Evolutionary conservation across 768 basidiomycete species (phyloP), one percentile per base, ranked within the genome.

Genomic region (Hericium rajendrae): DNA sequence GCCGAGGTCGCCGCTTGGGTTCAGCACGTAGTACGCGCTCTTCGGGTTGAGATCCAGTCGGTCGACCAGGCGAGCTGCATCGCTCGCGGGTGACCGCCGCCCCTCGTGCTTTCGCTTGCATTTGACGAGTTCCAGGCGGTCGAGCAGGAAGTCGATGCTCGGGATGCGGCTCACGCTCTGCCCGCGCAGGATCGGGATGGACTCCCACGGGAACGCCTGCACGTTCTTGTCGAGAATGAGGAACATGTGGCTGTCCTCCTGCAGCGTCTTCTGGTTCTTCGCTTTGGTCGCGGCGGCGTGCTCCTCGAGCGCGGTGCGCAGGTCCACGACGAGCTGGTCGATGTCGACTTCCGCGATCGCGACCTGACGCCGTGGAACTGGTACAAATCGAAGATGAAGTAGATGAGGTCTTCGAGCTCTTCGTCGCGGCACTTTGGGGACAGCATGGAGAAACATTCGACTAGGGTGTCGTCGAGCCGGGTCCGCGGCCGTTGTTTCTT

Each of bases 121-220:
- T 26, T 39, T 40, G 15, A 82, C 81, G 57, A 88, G 79, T 37
- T 79, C 73, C 48, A 97, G 61, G 26, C 94, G 80, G 67, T 99
- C 97, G 22, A 88, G 70, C 18, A 99, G 73, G 76, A 97, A 97
- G 57, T 90, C 81, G 40, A 94, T 68, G 38, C 87, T 91, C 2
- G 97, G 97, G 60, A 97, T 84, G n/a, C 97, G 86, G 67, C 91
- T 94, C 66, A 97, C 80, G 54, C 93, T 90, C 51, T 85, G 77
- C 9, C 88, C 91, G 43, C 91, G 79, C 11, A 98, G 72, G 43
- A 86, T 79, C 0, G 95, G 94, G 13, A 97, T 82, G 24, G 88
- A 94, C 71, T 98, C 97, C 95, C 95, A 98, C 2, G 97, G 94
- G 56, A 98, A 77, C 0, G 84, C 82, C 65, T 94, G 91, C 11